Percentiles rank a stretch among this genome's conserved stretches.
Evolutionary conservation across 2,329 filamentous ascomycete genomes (phyloP).

Genomic region (Aspergillus fructus): DNA sequence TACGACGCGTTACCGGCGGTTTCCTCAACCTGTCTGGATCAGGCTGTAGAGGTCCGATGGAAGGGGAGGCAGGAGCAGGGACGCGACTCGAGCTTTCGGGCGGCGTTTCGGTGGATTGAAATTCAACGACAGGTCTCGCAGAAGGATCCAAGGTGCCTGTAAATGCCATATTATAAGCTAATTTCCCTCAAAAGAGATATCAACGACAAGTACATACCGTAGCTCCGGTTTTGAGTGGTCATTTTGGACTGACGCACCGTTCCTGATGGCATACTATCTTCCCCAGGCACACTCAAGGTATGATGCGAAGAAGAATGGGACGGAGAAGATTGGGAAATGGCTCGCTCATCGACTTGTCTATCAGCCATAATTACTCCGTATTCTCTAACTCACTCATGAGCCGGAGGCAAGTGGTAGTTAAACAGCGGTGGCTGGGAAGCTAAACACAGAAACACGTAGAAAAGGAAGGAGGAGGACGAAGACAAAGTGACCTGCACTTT

Average conservation of each 20-base stretch:
- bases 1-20: conserved; percentile 69
- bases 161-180: conserved; percentile 5
- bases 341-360: conserved; percentile 12
- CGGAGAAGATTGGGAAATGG: conserved; percentile 9
- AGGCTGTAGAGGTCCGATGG: conserved; percentile 35
- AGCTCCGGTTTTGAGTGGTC: conserved; percentile 25
- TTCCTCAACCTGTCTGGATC: conserved; percentile 61
- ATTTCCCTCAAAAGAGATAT: background rate
- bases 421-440: conserved; percentile 12
- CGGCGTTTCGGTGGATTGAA: conserved; percentile 30
- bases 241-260: conserved; percentile 17
- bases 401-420: conserved; percentile 1
- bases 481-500: conserved; percentile 19
- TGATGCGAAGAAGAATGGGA: conserved; percentile 11
- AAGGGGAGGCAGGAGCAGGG: conserved; percentile 46
- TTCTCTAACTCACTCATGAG: conserved; percentile 1
- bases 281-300: conserved; percentile 14
- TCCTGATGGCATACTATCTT: conserved; percentile 14
- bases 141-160: conserved; percentile 33
- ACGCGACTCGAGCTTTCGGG: conserved; percentile 29
- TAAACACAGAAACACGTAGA: conserved; percentile 6
- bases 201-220: conserved; percentile 24
- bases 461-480: conserved; percentile 3
- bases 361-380: conserved; percentile 16
- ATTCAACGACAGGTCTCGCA: conserved; percentile 22